Evolutionary conservation across 306 rosid genomes (phyloP), one percentile per base, ranked within the genome.

Genomic region (Vachellia pachyceras): DNA sequence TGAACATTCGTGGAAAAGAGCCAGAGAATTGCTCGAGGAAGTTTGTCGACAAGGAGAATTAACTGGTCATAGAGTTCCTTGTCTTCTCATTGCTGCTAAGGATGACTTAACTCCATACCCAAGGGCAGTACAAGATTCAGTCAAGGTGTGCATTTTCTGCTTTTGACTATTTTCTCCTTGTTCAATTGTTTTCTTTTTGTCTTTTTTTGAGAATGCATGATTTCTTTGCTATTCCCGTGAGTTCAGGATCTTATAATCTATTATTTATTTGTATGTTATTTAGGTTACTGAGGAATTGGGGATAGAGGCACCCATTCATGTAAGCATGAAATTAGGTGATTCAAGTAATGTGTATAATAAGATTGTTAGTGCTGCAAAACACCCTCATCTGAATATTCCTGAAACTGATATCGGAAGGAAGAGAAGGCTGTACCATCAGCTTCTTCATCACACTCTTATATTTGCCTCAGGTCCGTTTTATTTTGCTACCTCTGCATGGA

Each of bases 31-130:
- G 77, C 95, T 95, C 23, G 87, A 87, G 83, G 89, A 86, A 86
- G 93, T 95, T 90, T 97, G 96, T 23, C 83, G 90, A 83, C 89
- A 88, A 79, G 99, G 94, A 73, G 98, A 95, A 85, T 85, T 87
- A 82, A 89, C 88, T 71, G 93, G 97, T 80, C 85, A 82, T 83
- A 89, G 90, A 71, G 93, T 90, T 85, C 99, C 99, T 68, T 90
- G 94, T 80, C 91, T 95, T 70, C 93, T 95, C 76, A 73, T 93
- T 86, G 92, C 98, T 76, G 91, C 97, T 49, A 93, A 93, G 90
- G 94, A 90, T 83, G 99, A 95, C 91, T 92, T 92, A 70, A 90
- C 89, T 84, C 97, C 94, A 58, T 87, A 89, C 80, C 97, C 93
- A 55, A 84, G 90, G 84, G 94, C 95, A 47, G 85, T 93, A 68